Conservation (phyloP, 2,329 filamentous ascomycete species). For the Phialocephala sp. region DNA sequence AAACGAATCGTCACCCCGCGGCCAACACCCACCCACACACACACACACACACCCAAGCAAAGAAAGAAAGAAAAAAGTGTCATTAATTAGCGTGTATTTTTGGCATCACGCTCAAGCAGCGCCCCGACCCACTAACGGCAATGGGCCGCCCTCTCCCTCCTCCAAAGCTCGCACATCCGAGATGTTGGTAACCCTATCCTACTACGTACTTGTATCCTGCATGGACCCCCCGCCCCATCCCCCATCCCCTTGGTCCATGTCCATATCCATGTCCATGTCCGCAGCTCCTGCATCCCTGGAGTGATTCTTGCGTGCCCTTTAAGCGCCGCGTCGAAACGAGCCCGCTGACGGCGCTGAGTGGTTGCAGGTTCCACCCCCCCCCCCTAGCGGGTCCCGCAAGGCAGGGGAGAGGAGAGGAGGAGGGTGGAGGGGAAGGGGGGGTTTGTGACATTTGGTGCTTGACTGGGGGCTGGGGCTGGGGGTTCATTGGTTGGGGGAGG, state of each 20-base stretch:
- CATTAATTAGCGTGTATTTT: slow-evolving; percentile 21
- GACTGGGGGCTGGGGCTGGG: not conserved
- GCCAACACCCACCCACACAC: not conserved
- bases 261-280: not conserved
- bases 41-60: no score
- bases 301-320: slow-evolving; percentile 4
- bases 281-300: not conserved
- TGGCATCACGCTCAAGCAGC: slow-evolving; percentile 20
- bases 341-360: slow-evolving; percentile 18
- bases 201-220: no score
- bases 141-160: not conserved
- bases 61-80: no score
- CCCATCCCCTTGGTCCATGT: no score
- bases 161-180: no score
- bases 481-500: slow-evolving; percentile 9
- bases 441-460: not conserved
- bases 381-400: no score
- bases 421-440: not conserved
- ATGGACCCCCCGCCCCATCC: no score
- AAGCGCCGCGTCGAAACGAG: slow-evolving; percentile 20
- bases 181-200: not conserved
- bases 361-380: no score
- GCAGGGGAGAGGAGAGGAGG: no score
- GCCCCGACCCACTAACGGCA: slow-evolving; percentile 7
- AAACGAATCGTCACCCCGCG: slow-evolving; percentile 9